These are phyloP conservation scores for Hanseniaspora vineae DNA, from an alignment of 805 yeast species.

Conservation along the genomic window DNA sequence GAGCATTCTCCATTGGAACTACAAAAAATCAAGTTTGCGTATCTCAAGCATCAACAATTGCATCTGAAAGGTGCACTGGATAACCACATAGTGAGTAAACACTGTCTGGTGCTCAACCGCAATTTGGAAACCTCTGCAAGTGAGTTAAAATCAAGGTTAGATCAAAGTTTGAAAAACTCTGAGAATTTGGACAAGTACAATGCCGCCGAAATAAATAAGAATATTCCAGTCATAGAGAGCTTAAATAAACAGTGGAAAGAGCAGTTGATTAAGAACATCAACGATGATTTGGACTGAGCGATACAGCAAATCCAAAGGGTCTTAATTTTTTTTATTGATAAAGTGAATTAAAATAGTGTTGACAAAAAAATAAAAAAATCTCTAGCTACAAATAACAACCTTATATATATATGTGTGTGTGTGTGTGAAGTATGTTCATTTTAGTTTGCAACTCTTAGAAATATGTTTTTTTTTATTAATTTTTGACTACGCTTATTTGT, in stretches of 20 bases:
- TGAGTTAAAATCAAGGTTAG: background rate
- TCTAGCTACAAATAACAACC: too few relatives aligned
- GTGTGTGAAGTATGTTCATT: too few relatives aligned
- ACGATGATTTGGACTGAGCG: background rate
- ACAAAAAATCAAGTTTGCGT: slow-evolving; percentile 5
- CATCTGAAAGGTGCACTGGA: background rate
- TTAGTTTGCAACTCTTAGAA: too few relatives aligned
- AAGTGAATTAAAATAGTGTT: too few relatives aligned
- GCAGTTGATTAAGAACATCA: background rate
- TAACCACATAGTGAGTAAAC: background rate
- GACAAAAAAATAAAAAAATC: too few relatives aligned
- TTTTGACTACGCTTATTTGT: slow-evolving; percentile 36
- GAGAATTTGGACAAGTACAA: background rate
- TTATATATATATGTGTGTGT: too few relatives aligned
- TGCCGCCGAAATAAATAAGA: background rate
- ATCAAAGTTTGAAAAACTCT: background rate
- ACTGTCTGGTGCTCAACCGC: background rate
- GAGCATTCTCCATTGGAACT: background rate
- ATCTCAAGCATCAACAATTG: background rate
- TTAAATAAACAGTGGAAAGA: background rate
- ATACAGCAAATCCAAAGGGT: too few relatives aligned
- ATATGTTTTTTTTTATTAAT: background rate
- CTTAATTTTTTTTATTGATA: too few relatives aligned
- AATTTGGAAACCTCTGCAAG: background rate
- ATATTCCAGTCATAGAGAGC: background rate